Base-by-base conservation (phyloP, 331 rosid species). In the Cucumis variabilis region DNA sequence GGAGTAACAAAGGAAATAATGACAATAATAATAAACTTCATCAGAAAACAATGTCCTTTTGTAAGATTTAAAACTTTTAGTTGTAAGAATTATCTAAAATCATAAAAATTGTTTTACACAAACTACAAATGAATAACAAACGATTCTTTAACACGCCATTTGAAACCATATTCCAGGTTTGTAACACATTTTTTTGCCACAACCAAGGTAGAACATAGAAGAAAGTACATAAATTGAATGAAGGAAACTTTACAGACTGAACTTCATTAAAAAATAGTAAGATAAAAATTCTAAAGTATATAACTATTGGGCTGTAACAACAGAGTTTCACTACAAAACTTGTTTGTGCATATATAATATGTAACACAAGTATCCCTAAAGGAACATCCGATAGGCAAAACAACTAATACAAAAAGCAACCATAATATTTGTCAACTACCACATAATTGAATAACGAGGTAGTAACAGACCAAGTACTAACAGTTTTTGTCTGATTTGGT, bases 321-420 rank as follows among this genome's bases (percentile, higher is more conserved):
- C 33, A 5, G 33, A 46, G 2, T 76, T 76, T 60, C 24, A 46
- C 62, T 21, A 76, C 82, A 76, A 48, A 76, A 41, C 58, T 75
- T 75, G 82, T 75, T 75, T 37, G 55, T 51, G 48, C 27, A 75
- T 9, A 46, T 76, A 44, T 12, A 76, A 48, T 46, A 46, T 48
- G 82, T 37, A 46, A 33, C 60, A 53, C 60, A 53, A 53, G 16
- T 53, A 5, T 53, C 60, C 60, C 60, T 53, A 12, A 3, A 19
- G 60, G 60, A 15, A 53, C 16, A 53, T 53, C 16, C 15, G 60
- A 53, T 53, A 11, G 2, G 60, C 4, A 53, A 4, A 15, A 55
- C 63, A 76, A 23, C 24, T 23, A 63, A 48, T 76, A 76, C 63
- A 76, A 76, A n/a, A n/a, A n/a, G n/a, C n/a, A n/a, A n/a, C n/a